These are phyloP conservation scores for Paecilomyces sp. DNA, from an alignment of 2,329 filamentous ascomycete species.

Conservation along the genomic window DNA sequence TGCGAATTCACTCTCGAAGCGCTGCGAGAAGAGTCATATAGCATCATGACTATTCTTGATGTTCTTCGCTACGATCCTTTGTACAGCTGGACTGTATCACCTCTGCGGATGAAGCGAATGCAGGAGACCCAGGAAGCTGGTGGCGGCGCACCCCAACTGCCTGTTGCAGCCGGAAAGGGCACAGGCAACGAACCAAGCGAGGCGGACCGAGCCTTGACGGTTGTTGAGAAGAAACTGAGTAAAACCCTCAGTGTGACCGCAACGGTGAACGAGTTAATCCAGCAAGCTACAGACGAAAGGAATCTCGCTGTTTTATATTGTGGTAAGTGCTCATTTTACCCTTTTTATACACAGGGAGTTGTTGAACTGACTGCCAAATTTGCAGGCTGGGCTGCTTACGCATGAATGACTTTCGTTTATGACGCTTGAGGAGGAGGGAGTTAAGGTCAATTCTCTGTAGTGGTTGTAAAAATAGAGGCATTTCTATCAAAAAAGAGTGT, in stretches of 20 bases:
- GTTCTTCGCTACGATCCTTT: constrained; percentile 96
- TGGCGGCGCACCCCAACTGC: constrained; percentile 29
- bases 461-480: too few species aligned
- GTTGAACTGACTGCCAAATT: constrained; percentile 5
- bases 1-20: constrained; percentile 97
- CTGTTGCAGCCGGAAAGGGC: constrained; percentile 23
- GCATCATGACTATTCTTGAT: constrained; percentile 97
- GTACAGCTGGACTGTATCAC: constrained; percentile 89
- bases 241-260: constrained; percentile 91
- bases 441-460: background rate
- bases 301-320: constrained; percentile 89
- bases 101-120: constrained; percentile 58
- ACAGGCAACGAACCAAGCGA: constrained; percentile 60
- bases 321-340: constrained; percentile 42
- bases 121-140: constrained; percentile 48
- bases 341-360: constrained; percentile 2
- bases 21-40: constrained; percentile 87
- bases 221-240: constrained; percentile 91
- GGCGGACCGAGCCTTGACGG: constrained; percentile 82
- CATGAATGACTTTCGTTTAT: constrained; percentile 11
- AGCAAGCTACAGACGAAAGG: constrained; percentile 85
- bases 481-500: background rate
- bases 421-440: background rate
- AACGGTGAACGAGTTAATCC: constrained; percentile 94
- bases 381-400: constrained; percentile 47